Evolutionary conservation across 176 grass and related monocot species (phyloP).

Genomic region (Oryza glaberrima): DNA sequence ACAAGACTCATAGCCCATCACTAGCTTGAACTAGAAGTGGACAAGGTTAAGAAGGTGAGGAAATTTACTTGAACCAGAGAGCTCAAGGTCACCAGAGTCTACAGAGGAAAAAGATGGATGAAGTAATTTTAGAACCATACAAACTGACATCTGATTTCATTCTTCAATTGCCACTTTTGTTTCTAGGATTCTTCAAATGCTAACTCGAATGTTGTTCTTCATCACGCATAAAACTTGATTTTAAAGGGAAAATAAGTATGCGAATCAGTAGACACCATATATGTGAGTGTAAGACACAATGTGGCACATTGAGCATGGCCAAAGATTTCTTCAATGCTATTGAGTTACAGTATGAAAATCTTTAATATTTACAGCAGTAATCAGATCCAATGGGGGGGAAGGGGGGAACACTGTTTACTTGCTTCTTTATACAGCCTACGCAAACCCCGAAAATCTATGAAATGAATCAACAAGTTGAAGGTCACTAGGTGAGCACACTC

Average conservation of each 20-base stretch:
- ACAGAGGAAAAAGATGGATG: neutral
- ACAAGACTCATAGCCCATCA: neutral
- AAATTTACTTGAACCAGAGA: neutral
- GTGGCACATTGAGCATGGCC: neutral
- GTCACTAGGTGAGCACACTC: slow-evolving; percentile 1
- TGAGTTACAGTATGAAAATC: slow-evolving; percentile 36
- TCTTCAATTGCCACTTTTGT: neutral
- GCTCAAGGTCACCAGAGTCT: neutral
- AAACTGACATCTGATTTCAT: slow-evolving; percentile 20
- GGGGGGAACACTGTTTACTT: neutral
- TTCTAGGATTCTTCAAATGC: neutral
- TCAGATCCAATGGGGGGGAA: neutral
- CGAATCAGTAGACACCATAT: neutral
- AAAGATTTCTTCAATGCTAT: slow-evolving; percentile 21
- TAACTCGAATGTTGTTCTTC: neutral
- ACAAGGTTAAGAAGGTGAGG: neutral
- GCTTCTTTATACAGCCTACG: slow-evolving; percentile 43
- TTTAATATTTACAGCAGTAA: slow-evolving; percentile 46
- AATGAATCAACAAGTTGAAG: slow-evolving; percentile 16
- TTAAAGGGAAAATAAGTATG: neutral
- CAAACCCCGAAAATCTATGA: slow-evolving; percentile 27
- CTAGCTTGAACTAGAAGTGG: neutral
- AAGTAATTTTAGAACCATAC: neutral
- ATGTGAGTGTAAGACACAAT: neutral
- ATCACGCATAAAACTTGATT: neutral